Percentiles rank a stretch among this genome's conserved stretches.
Evolutionary conservation across 805 yeast species (phyloP).

Genomic region (Lipomyces chichibuensis): DNA sequence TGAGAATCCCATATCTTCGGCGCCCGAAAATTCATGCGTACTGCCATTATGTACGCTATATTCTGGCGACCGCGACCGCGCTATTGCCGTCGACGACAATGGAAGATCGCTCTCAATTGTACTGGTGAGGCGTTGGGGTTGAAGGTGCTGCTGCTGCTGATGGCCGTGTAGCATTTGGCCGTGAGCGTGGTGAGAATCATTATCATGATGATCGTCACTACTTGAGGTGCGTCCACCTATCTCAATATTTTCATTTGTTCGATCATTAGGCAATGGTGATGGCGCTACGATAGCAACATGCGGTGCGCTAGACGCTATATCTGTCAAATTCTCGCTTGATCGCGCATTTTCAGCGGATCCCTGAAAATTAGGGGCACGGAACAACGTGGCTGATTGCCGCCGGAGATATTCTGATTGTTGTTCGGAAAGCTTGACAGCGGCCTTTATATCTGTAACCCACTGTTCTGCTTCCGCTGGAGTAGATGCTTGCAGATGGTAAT

Average conservation of each 20-base stretch:
- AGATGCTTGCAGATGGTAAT: constrained; percentile 41
- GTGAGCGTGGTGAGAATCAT: neutral
- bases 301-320: neutral
- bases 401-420: constrained; percentile 5
- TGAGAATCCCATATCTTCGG: constrained; percentile 32
- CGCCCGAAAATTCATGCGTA: constrained; percentile 29
- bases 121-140: neutral
- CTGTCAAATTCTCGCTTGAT: constrained; percentile 6
- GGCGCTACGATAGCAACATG: neutral
- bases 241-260: neutral
- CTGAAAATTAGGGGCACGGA: constrained; percentile 27
- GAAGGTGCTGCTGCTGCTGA: neutral
- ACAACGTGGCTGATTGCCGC: constrained; percentile 14
- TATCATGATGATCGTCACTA: neutral
- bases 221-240: neutral
- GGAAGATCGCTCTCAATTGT: constrained; percentile 1
- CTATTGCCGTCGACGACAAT: neutral
- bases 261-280: neutral
- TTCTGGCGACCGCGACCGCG: constrained; percentile 2
- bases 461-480: constrained; percentile 39
- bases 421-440: constrained; percentile 37
- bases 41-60: constrained; percentile 13
- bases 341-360: constrained; percentile 14
- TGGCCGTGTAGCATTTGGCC: neutral
- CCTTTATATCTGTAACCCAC: constrained; percentile 42